A percentile compares a stretch with the other conserved stretches of the same genome.
Conservation (phyloP, 805 yeast species). For the Zygoascus tannicola region DNA sequence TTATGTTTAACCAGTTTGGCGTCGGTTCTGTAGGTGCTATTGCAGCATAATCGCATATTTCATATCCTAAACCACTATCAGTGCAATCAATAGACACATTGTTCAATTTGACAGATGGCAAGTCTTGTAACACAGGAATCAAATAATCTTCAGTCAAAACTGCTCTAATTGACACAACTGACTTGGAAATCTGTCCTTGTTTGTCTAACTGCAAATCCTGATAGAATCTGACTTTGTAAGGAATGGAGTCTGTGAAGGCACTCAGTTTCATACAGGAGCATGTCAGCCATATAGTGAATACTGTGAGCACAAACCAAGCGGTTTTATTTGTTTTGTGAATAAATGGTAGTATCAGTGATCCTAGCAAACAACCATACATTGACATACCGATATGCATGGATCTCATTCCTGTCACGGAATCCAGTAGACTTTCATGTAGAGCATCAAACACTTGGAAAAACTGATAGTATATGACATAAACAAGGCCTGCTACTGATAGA, state of each 20-base stretch:
- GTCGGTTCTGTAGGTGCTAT: not conserved
- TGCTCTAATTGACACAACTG: constrained; percentile 38
- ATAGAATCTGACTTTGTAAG: constrained; percentile 63
- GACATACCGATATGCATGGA: constrained; percentile 32
- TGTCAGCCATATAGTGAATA: constrained; percentile 33
- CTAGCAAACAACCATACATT: constrained; percentile 31
- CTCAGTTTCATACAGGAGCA: constrained; percentile 26
- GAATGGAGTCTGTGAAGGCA: constrained; percentile 56
- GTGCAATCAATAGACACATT: not conserved
- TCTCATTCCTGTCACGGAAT: constrained; percentile 39
- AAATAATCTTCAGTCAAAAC: constrained; percentile 34
- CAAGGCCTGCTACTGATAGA: constrained; percentile 49
- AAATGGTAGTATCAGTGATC: constrained; percentile 55
- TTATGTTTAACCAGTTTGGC: not conserved
- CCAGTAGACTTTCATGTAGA: constrained; percentile 61
- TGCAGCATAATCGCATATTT: not conserved
- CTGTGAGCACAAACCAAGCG: constrained; percentile 34
- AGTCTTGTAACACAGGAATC: constrained; percentile 38
- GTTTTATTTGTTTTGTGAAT: constrained; percentile 54
- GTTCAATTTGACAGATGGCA: constrained; percentile 51
- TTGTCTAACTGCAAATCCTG: constrained; percentile 47
- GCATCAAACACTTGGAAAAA: constrained; percentile 56
- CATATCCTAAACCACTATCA: not conserved
- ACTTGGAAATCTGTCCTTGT: constrained; percentile 22
- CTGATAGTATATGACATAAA: constrained; percentile 44